phyloP scores from a whole-genome alignment of 2,329 filamentous ascomycete genomes.

The Botrytis cinerea region DNA sequence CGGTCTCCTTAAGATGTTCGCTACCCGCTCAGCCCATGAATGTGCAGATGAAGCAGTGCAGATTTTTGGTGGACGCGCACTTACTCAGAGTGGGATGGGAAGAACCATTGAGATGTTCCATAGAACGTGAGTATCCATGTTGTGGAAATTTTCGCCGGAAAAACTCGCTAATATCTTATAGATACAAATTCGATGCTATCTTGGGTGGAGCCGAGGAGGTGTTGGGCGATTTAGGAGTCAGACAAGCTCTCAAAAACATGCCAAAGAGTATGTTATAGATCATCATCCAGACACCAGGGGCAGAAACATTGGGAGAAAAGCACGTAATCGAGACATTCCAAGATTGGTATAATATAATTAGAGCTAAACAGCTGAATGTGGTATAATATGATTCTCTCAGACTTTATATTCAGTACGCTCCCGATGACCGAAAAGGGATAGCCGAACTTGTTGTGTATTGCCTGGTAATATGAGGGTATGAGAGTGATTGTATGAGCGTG shows the following conservation, averaged over 20 bases:
- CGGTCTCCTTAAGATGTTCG: slow-evolving; percentile 76
- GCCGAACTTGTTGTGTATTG: not conserved
- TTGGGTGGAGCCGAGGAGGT: slow-evolving; percentile 83
- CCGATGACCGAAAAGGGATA: not conserved
- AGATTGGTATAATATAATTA: not conserved
- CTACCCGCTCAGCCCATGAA: slow-evolving; percentile 76
- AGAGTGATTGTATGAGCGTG: no score
- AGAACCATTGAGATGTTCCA: slow-evolving; percentile 82
- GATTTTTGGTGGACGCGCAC: slow-evolving; percentile 79
- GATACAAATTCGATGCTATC: slow-evolving; percentile 71
- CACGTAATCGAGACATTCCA: not conserved
- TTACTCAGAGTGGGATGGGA: slow-evolving; percentile 84
- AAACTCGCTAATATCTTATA: slow-evolving; percentile 6
- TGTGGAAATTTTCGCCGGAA: slow-evolving; percentile 23
- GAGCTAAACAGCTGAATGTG: not conserved
- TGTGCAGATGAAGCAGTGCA: slow-evolving; percentile 82
- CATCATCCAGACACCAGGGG: no score
- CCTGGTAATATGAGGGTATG: no score
- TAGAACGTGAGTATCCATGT: slow-evolving; percentile 54
- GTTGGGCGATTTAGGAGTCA: slow-evolving; percentile 75
- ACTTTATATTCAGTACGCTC: not conserved
- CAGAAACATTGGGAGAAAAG: not conserved
- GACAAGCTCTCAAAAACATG: slow-evolving; percentile 82
- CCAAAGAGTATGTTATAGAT: slow-evolving; percentile 77
- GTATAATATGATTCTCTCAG: not conserved